Evolutionary conservation across 2,329 filamentous ascomycete genomes (phyloP).

Genomic region (Alternaria atra): DNA sequence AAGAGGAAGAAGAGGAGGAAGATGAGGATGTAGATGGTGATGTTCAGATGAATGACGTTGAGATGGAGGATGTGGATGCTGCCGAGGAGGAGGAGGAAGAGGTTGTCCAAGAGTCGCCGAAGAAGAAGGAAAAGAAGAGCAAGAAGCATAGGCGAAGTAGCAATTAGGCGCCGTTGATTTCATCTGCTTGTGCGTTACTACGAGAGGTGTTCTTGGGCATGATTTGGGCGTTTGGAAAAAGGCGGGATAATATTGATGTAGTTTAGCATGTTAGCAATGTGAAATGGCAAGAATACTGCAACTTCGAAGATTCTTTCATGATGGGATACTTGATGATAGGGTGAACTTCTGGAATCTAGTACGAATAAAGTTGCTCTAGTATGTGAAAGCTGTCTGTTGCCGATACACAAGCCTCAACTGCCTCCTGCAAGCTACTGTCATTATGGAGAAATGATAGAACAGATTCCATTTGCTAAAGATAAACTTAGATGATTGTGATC

Average conservation of each 20-base stretch:
- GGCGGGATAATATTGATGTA: slow-evolving; percentile 5
- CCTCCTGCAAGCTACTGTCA: too few species aligned
- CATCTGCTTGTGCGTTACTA: slow-evolving; percentile 1
- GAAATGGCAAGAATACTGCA: slow-evolving; percentile 2
- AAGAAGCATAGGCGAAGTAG: slow-evolving; percentile 17
- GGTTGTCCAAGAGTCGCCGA: slow-evolving; percentile 6
- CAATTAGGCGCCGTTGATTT: neutral
- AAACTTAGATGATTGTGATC: too few species aligned
- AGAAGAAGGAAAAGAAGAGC: slow-evolving; percentile 17
- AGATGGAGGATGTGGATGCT: slow-evolving; percentile 15
- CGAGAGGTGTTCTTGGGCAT: slow-evolving; percentile 10
- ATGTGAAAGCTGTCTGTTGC: too few species aligned
- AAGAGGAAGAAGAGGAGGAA: slow-evolving; percentile 22
- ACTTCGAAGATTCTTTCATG: neutral
- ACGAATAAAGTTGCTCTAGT: too few species aligned
- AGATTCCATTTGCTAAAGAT: too few species aligned
- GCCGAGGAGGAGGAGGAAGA: slow-evolving; percentile 5
- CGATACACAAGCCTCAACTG: too few species aligned
- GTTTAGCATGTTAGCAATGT: slow-evolving; percentile 5
- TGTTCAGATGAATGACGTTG: slow-evolving; percentile 24
- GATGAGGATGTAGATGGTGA: slow-evolving; percentile 18
- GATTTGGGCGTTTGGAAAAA: slow-evolving; percentile 11
- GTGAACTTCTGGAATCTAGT: neutral
- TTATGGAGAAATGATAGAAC: too few species aligned
- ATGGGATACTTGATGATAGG: neutral